These are phyloP conservation scores for Botrytis byssoidea DNA, from an alignment of 2,329 filamentous ascomycete genomes.

Conservation along the genomic window DNA sequence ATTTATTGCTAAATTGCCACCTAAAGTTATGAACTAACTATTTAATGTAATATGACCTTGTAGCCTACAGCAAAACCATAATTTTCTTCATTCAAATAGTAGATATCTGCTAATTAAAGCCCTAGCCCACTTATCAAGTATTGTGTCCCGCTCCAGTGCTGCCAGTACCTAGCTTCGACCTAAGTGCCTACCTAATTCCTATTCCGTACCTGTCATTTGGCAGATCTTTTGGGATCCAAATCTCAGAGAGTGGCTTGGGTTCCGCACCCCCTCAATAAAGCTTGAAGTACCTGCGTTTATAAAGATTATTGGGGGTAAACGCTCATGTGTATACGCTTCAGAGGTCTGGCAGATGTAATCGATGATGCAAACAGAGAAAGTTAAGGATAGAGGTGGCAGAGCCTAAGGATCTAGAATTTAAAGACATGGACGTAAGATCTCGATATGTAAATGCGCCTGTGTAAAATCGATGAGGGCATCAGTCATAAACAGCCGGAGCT, in stretches of 20 bases:
- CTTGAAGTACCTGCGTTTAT: not conserved
- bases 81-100: too few relatives aligned
- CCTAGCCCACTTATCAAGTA: not conserved
- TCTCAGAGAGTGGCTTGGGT: not conserved
- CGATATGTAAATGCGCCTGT: not conserved
- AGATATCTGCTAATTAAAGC: not conserved
- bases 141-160: not conserved
- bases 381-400: not conserved
- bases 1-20: not conserved
- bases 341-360: not conserved
- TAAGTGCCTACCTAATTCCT: not conserved
- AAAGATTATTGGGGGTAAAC: fast-evolving
- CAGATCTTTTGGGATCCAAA: not conserved
- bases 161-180: not conserved
- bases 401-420: not conserved
- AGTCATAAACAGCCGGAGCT: fast-evolving
- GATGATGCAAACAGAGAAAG: not conserved
- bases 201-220: not conserved
- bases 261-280: not conserved
- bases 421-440: not conserved
- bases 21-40: not conserved
- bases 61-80: not conserved
- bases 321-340: not conserved
- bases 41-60: not conserved
- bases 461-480: not conserved